phyloP scores from a whole-genome alignment of 2,329 filamentous ascomycete species.

The Emmonsiellopsis sp. region DNA sequence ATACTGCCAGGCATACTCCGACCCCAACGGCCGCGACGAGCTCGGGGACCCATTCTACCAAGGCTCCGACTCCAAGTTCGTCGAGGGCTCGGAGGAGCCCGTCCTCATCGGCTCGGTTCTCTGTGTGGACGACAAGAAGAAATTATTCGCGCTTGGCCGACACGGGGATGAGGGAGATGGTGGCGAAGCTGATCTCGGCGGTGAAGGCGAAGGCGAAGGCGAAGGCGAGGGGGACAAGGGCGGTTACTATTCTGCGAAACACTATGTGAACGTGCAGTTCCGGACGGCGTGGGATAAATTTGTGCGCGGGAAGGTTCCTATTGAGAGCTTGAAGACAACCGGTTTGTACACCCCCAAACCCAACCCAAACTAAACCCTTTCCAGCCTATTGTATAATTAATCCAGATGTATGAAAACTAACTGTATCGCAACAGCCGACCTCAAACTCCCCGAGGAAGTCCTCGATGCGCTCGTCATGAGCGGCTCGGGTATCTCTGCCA shows the following conservation, averaged over 20 bases:
- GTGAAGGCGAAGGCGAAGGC: neutral
- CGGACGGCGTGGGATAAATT: conserved; percentile 4
- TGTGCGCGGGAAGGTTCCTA: conserved; percentile 4
- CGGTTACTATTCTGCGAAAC: neutral
- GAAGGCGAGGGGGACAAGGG: neutral
- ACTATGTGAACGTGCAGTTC: conserved; percentile 6
- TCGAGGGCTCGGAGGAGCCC: neutral
- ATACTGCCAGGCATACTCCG: conserved; percentile 11
- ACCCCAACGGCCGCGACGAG: conserved; percentile 8
- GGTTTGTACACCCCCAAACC: neutral
- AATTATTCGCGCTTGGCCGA: too few relatives aligned
- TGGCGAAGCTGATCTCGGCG: neutral
- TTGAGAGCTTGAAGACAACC: conserved; percentile 2
- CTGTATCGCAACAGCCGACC: neutral
- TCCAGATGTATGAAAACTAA: neutral
- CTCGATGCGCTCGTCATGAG: conserved; percentile 7
- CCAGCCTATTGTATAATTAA: too few relatives aligned
- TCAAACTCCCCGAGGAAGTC: conserved; percentile 1
- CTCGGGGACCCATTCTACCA: conserved; percentile 5
- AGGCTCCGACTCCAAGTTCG: conserved; percentile 4
- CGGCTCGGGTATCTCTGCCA: neutral
- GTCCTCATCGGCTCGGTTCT: conserved; percentile 7
- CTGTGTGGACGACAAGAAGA: conserved; percentile 2
- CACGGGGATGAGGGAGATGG: neutral
- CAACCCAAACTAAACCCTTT: neutral